phyloP scores from a whole-genome alignment of 768 basidiomycete species.

The Termitomyces sp. region DNA sequence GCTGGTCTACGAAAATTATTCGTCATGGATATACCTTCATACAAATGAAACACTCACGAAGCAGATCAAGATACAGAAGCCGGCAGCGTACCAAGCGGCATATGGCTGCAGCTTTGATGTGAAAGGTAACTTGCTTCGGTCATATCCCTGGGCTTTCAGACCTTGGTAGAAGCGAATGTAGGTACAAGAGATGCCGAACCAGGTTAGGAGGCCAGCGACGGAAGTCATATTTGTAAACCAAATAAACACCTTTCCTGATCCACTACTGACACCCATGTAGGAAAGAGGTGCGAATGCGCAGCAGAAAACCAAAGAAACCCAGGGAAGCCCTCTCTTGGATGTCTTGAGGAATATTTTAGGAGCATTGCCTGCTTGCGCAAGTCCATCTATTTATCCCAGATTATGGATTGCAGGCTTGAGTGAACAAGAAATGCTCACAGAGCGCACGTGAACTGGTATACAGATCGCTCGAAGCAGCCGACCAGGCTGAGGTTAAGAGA shows the following conservation, averaged over 20 bases:
- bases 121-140: slow-evolving; percentile 69
- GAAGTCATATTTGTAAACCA: slow-evolving; percentile 82
- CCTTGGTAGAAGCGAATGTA: slow-evolving; percentile 86
- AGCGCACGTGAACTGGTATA: slow-evolving; percentile 87
- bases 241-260: slow-evolving; percentile 68
- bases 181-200: slow-evolving; percentile 73
- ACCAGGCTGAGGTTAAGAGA: slow-evolving; percentile 88
- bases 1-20: slow-evolving; percentile 27
- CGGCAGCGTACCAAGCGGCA: slow-evolving; percentile 56
- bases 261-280: slow-evolving; percentile 69
- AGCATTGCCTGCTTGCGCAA: slow-evolving; percentile 76
- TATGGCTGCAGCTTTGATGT: slow-evolving; percentile 61
- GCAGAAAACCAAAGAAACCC: slow-evolving; percentile 63
- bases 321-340: slow-evolving; percentile 70
- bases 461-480: slow-evolving; percentile 83
- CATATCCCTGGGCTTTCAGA: slow-evolving; percentile 71
- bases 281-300: slow-evolving; percentile 64
- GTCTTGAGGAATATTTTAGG: slow-evolving; percentile 74
- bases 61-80: slow-evolving; percentile 43
- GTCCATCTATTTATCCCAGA: slow-evolving; percentile 49
- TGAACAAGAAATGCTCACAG: slow-evolving; percentile 40
- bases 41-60: slow-evolving; percentile 40
- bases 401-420: not conserved
- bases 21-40: not conserved
- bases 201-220: slow-evolving; percentile 65